phyloP scores from a whole-genome alignment of 1,284 basidiomycete genomes.

The Trametes pubescens region DNA sequence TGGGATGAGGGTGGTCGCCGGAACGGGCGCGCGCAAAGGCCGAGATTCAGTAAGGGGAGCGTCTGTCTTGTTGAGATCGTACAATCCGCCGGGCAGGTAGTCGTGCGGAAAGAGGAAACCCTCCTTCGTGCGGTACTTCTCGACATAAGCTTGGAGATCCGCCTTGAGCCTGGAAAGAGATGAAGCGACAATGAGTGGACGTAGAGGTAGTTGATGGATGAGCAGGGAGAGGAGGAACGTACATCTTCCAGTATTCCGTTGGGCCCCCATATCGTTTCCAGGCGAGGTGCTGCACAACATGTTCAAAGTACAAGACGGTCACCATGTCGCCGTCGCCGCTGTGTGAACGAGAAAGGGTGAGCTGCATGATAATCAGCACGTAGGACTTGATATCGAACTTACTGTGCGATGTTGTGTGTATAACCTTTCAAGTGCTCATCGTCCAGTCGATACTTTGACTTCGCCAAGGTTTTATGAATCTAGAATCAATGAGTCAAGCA shows the following conservation, averaged over 20 bases:
- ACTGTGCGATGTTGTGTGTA: background rate
- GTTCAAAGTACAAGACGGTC: background rate
- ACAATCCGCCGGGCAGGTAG: background rate
- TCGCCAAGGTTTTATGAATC: background rate
- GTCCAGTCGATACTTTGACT: background rate
- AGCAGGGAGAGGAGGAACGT: background rate
- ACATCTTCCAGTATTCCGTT: background rate
- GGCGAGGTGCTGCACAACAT: background rate
- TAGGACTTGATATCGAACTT: background rate
- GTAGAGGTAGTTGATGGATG: background rate
- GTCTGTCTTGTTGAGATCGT: background rate
- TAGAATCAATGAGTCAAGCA: background rate
- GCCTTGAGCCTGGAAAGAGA: background rate
- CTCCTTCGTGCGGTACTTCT: background rate
- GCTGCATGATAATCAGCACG: background rate
- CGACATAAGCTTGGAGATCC: background rate
- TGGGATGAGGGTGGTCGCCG: too few species aligned
- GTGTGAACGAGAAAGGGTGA: background rate
- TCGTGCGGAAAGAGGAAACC: background rate
- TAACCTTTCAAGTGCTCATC: background rate
- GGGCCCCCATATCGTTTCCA: background rate
- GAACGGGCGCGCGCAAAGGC: too few species aligned
- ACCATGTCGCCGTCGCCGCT: background rate
- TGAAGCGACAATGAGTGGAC: background rate
- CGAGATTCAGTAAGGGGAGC: background rate